These are phyloP conservation scores for Viscum album DNA, from an alignment of 177 flowering plant species.

Conservation along the genomic window DNA sequence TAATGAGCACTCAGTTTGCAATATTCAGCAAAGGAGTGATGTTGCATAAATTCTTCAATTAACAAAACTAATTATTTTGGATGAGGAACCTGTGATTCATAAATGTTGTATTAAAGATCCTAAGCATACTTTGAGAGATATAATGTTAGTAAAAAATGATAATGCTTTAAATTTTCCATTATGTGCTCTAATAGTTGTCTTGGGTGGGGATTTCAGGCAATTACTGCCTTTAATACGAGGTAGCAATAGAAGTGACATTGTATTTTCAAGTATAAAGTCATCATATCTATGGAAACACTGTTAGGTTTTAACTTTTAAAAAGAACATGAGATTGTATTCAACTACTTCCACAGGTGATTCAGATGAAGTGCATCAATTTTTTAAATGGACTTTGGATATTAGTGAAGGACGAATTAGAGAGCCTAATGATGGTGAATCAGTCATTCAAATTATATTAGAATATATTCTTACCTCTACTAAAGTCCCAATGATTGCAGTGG, in stretches of 20 bases:
- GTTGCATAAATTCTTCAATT: no score
- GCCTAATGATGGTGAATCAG: background rate
- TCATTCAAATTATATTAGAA: background rate
- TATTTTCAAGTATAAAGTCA: background rate
- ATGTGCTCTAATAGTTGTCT: background rate
- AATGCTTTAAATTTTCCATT: no score
- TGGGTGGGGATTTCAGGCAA: background rate
- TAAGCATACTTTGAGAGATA: no score
- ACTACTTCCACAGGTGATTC: background rate
- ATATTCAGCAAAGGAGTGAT: no score
- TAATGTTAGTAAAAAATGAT: no score
- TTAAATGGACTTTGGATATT: background rate
- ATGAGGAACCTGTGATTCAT: no score
- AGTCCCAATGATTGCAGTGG: background rate
- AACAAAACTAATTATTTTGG: no score
- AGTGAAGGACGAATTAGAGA: background rate
- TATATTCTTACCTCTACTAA: background rate
- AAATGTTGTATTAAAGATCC: no score
- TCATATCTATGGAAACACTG: background rate
- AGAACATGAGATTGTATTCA: background rate
- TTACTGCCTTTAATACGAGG: background rate
- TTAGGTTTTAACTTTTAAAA: background rate
- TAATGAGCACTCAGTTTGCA: no score
- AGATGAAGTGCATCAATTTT: background rate
- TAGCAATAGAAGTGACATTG: background rate